These are phyloP conservation scores for Russula emetica DNA, from an alignment of 768 basidiomycete genomes.

Conservation along the genomic window DNA sequence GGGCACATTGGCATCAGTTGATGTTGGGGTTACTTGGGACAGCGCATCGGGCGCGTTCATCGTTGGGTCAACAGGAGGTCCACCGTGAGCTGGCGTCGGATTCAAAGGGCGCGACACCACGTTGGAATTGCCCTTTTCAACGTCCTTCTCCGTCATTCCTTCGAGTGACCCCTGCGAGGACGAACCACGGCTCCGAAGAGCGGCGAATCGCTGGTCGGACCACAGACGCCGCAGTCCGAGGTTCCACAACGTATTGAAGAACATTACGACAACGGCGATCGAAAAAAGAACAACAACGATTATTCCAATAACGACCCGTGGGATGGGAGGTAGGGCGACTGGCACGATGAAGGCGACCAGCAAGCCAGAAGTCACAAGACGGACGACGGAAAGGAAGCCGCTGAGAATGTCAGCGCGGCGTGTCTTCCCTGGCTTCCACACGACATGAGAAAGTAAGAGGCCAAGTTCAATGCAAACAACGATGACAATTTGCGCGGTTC, in stretches of 20 bases:
- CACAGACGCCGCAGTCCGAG: conserved; percentile 34
- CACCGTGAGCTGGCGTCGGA: conserved; percentile 48
- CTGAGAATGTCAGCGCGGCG: conserved; percentile 68
- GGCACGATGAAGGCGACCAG: conserved; percentile 73
- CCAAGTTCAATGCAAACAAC: conserved; percentile 62
- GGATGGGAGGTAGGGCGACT: conserved; percentile 64
- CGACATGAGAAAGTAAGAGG: conserved; percentile 49
- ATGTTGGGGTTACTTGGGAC: conserved; percentile 42
- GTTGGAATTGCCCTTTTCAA: conserved; percentile 17
- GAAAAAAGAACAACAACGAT: conserved; percentile 69
- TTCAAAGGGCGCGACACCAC: conserved; percentile 41
- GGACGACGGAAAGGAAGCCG: conserved; percentile 59
- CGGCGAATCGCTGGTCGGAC: conserved; percentile 28
- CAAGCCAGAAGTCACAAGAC: conserved; percentile 65
- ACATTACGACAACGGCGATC: conserved; percentile 61
- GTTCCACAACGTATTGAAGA: conserved; percentile 61
- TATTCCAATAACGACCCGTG: conserved; percentile 76
- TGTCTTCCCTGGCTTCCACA: conserved; percentile 60
- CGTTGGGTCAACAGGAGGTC: conserved; percentile 39
- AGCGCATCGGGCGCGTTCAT: conserved; percentile 40
- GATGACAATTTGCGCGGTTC: conserved; percentile 63
- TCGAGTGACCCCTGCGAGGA: conserved; percentile 30
- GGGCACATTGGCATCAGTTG: conserved; percentile 18
- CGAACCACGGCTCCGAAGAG: conserved; percentile 28
- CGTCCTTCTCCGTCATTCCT: conserved; percentile 31